Conservation (phyloP, 73 alveolate genomes). For the Paramecium pentaurelia region DNA sequence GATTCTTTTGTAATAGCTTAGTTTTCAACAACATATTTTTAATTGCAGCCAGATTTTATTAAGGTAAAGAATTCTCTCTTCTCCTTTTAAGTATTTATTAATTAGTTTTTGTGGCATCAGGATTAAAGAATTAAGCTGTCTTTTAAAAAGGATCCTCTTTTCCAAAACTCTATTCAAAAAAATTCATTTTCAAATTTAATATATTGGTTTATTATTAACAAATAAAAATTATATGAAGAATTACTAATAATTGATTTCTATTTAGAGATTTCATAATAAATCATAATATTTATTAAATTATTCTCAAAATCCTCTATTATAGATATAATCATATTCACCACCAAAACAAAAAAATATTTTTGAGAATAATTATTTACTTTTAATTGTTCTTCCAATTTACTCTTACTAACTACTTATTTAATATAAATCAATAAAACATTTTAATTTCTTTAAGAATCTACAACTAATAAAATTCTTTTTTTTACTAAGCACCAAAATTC, state of each 20-base stretch:
- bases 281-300: neutral
- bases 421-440: neutral
- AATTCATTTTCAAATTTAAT: neutral
- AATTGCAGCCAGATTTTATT: neutral
- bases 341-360: neutral
- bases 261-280: neutral
- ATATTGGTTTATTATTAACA: neutral
- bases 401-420: conserved; percentile 6
- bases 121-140: conserved; percentile 33
- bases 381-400: neutral
- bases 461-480: conserved; percentile 12
- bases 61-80: conserved; percentile 28
- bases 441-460: neutral
- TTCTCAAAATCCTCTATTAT: neutral
- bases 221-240: neutral
- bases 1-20: neutral
- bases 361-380: neutral
- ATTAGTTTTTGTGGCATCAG: neutral
- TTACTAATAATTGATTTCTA: too few species aligned
- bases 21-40: neutral
- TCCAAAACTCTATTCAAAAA: conserved; percentile 44
- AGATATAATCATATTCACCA: neutral
- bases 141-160: neutral
- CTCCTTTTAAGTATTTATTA: neutral
- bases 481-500: neutral